Evolutionary conservation across 345 rosid genomes (phyloP), one percentile per base, ranked within the genome.

Genomic region (Eucalyptus regnans): DNA sequence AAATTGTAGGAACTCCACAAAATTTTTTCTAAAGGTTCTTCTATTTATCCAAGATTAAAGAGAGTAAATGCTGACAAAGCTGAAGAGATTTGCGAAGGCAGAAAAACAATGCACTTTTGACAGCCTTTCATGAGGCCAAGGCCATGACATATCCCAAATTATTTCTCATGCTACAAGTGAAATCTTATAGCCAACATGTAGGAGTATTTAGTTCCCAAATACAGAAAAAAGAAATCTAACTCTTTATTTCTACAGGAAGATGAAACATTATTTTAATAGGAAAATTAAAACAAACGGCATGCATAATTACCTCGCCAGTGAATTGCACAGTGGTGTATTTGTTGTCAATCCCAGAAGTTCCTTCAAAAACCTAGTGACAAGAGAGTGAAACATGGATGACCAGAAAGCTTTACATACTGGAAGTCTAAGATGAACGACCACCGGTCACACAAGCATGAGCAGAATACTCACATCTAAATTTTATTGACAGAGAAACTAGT

Each of bases 291-390:
- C 27, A 46, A 80, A 71, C 3, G 14, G 50, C 60, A 44, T 10
- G 64, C 86, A 81, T 41, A 46, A 76, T 33, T 89, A 96, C 98
- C 98, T 97, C 98, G 86, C 99, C 99, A 31, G 99, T 97, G 90
- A 96, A 96, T 89, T 96, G 99, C 89, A 96, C 98, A 7, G 98
- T 96, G 41, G 99, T 97, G 90, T 83, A 97, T 91, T 97, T 97
- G 95, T 97, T 96, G 92, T 97, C 99, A 90, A 97, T 97, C 85
- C 99, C 99, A 89, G 99, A 97, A 81, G 98, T 97, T 86, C 98
- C 99, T 94, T 97, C 98, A 92, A 97, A 97, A 87, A 97, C 98
- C 98, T 97, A 88, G 10, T 56, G 2, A 86, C 51, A 86, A 84
- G 52, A 90, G 37, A 48, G 33, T 31, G 41, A 56, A 76, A 25